Conservation (phyloP, 2,329 filamentous ascomycete species). For the Parastagonospora avenae region DNA sequence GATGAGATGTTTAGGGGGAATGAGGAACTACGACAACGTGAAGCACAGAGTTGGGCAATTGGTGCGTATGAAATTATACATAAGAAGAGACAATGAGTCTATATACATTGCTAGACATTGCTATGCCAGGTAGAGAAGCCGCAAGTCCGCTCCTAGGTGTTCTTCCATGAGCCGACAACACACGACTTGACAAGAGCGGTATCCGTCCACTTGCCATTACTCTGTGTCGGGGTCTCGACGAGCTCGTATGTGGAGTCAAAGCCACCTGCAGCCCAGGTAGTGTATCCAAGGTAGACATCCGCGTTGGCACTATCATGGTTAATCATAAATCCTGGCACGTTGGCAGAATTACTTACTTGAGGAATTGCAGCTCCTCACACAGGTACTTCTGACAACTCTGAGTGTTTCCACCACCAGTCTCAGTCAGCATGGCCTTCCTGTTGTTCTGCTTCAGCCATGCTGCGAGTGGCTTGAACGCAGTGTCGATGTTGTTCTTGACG, state of each 20-base stretch:
- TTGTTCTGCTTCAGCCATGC: conserved; percentile 46
- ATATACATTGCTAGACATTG: no score
- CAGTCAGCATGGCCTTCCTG: conserved; percentile 47
- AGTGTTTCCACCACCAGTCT: conserved; percentile 50
- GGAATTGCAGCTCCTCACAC: conserved; percentile 40
- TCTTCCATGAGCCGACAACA: conserved; percentile 25
- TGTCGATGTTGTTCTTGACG: conserved; percentile 35
- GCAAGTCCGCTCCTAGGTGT: conserved; percentile 1
- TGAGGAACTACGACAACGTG: no score
- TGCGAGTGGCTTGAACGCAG: conserved; percentile 42
- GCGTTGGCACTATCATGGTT: conserved; percentile 14
- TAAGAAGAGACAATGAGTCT: no score
- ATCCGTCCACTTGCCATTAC: conserved; percentile 21
- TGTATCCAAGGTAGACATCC: conserved; percentile 41
- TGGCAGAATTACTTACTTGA: conserved; percentile 21
- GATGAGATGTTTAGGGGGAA: no score
- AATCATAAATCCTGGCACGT: neutral
- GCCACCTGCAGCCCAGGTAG: conserved; percentile 36
- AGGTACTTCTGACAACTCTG: conserved; percentile 39
- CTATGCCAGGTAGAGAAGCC: no score
- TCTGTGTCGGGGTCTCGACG: conserved; percentile 27
- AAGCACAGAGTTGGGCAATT: no score
- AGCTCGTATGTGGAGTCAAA: conserved; percentile 33
- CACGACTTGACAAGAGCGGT: conserved; percentile 21
- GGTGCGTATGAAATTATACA: no score